These are phyloP conservation scores for Piper longum DNA, from an alignment of 164 flowering plant genomes.

Conservation along the genomic window DNA sequence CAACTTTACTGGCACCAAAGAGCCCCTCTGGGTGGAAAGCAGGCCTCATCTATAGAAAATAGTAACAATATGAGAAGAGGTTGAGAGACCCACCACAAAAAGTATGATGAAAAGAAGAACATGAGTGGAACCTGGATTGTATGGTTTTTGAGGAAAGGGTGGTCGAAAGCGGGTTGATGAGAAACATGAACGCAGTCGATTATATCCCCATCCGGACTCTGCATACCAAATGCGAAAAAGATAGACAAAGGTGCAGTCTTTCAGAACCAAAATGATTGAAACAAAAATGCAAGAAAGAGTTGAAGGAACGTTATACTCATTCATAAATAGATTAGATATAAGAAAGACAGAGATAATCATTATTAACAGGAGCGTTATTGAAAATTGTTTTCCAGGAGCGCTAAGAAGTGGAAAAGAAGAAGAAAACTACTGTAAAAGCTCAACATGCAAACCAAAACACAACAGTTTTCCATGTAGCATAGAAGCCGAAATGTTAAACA, in stretches of 20 bases:
- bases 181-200: slow-evolving; percentile 75
- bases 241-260: neutral
- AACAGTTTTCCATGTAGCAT: neutral
- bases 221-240: slow-evolving; percentile 12
- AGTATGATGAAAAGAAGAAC: neutral
- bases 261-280: neutral
- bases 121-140: slow-evolving; percentile 54
- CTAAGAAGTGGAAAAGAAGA: neutral
- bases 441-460: neutral
- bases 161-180: slow-evolving; percentile 94
- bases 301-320: neutral
- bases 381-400: too few relatives aligned
- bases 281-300: neutral
- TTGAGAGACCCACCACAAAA: neutral
- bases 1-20: slow-evolving; percentile 44
- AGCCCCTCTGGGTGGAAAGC: slow-evolving; percentile 76
- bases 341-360: neutral
- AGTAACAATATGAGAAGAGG: slow-evolving; percentile 1
- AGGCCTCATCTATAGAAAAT: slow-evolving; percentile 51
- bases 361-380: too few relatives aligned
- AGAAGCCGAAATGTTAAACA: too few relatives aligned
- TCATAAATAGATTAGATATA: neutral
- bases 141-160: slow-evolving; percentile 85
- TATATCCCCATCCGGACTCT: slow-evolving; percentile 97
- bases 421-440: neutral